These are phyloP conservation scores for Candida albicans DNA, from an alignment of 1,139 yeast genomes.

Conservation along the genomic window DNA sequence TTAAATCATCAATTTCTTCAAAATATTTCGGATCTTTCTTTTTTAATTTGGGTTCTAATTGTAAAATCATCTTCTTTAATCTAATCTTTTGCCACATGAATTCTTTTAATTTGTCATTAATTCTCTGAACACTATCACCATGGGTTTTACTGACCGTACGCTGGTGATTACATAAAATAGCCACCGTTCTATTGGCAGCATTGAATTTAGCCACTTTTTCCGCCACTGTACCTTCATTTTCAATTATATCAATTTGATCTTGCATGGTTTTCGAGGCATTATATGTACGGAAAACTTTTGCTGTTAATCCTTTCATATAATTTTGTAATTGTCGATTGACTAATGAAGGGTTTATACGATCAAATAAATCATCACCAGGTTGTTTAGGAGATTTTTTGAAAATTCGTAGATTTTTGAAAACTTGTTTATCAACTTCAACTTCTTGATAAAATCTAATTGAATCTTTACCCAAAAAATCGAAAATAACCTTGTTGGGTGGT, in stretches of 20 bases:
- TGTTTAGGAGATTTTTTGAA: slow-evolving; percentile 86
- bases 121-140: slow-evolving; percentile 75
- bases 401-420: slow-evolving; percentile 80
- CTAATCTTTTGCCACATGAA: slow-evolving; percentile 82
- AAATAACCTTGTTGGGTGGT: slow-evolving; percentile 86
- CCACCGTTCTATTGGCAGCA: slow-evolving; percentile 95
- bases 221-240: slow-evolving; percentile 80
- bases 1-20: slow-evolving; percentile 67
- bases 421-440: slow-evolving; percentile 86
- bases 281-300: slow-evolving; percentile 96
- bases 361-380: slow-evolving; percentile 92
- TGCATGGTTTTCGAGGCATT: slow-evolving; percentile 98
- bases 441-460: slow-evolving; percentile 91
- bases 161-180: slow-evolving; percentile 96
- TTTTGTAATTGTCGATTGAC: slow-evolving; percentile 84
- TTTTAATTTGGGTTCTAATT: slow-evolving; percentile 55
- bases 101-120: slow-evolving; percentile 74
- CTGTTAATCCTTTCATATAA: slow-evolving; percentile 92
- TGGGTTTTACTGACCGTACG: slow-evolving; percentile 87
- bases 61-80: slow-evolving; percentile 66
- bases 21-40: slow-evolving; percentile 61
- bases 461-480: slow-evolving; percentile 95
- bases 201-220: slow-evolving; percentile 87
- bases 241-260: slow-evolving; percentile 81
- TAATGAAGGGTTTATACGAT: slow-evolving; percentile 79